Conservation (phyloP, 805 yeast species). For the Komagataella pastoris region DNA sequence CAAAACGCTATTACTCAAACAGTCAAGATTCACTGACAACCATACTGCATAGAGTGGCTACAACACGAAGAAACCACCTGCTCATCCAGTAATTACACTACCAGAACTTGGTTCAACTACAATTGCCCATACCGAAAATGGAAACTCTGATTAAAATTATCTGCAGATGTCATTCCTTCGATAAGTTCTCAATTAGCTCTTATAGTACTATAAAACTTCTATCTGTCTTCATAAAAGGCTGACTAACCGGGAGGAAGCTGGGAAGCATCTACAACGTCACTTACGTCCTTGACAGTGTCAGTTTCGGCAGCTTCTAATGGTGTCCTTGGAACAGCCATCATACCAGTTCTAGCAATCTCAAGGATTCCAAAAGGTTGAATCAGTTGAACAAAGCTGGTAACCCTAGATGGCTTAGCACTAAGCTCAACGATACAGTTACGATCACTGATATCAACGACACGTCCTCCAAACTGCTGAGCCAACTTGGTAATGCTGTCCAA, state of each 20-base stretch:
- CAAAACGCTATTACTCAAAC: neutral
- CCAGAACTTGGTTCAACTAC: neutral
- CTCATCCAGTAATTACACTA: too few relatives aligned
- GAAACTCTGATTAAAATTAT: neutral
- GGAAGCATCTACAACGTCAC: slow-evolving; percentile 71
- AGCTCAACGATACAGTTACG: slow-evolving; percentile 90
- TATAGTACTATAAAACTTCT: neutral
- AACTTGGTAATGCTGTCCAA: slow-evolving; percentile 72
- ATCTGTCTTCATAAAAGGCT: too few relatives aligned
- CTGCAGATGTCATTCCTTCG: neutral
- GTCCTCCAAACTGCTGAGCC: slow-evolving; percentile 84
- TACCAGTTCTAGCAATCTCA: slow-evolving; percentile 94
- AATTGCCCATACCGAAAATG: neutral
- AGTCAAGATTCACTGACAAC: neutral
- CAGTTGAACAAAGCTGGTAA: slow-evolving; percentile 75
- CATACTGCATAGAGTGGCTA: neutral
- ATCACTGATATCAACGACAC: slow-evolving; percentile 81
- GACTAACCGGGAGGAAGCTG: slow-evolving; percentile 89
- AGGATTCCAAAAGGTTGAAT: slow-evolving; percentile 92
- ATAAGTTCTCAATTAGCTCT: neutral
- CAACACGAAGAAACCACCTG: neutral
- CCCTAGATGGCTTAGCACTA: slow-evolving; percentile 85
- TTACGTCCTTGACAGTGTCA: slow-evolving; percentile 36
- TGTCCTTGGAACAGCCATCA: slow-evolving; percentile 97
- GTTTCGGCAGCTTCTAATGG: slow-evolving; percentile 47